phyloP scores from a whole-genome alignment of 2,329 filamentous ascomycete genomes.

The Pyrenophora seminiperda region DNA sequence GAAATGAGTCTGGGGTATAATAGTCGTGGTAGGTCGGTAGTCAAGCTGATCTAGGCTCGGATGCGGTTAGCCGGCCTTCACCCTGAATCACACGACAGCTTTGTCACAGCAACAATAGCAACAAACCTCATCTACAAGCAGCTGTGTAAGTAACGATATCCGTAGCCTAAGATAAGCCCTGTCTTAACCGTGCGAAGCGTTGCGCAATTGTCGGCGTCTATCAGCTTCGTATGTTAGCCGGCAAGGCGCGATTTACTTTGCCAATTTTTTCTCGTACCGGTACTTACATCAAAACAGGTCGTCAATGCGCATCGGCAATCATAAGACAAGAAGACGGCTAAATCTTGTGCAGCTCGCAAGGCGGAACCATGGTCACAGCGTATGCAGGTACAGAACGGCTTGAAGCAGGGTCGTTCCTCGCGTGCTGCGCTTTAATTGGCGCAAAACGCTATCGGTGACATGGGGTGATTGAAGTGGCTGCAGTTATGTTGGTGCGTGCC shows the following conservation, averaged over 20 bases:
- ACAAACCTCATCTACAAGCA: slow-evolving; percentile 9
- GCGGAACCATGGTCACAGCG: slow-evolving; percentile 23
- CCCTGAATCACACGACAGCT: slow-evolving; percentile 13
- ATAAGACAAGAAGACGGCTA: slow-evolving; percentile 22
- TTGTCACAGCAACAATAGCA: slow-evolving; percentile 20
- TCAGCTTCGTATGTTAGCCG: not conserved
- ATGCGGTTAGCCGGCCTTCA: slow-evolving; percentile 7
- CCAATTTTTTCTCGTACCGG: slow-evolving; percentile 3
- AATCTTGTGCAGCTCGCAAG: slow-evolving; percentile 24
- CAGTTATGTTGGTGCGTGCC: slow-evolving; percentile 17
- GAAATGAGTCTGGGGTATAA: slow-evolving; percentile 43
- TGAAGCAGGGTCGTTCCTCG: slow-evolving; percentile 13
- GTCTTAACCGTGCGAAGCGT: not conserved
- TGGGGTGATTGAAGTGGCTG: slow-evolving; percentile 14
- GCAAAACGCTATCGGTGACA: slow-evolving; percentile 19
- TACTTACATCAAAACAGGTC: slow-evolving; percentile 8
- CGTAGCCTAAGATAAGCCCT: not conserved
- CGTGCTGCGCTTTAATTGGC: slow-evolving; percentile 23
- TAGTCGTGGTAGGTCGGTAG: slow-evolving; percentile 10
- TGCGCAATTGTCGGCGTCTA: not conserved
- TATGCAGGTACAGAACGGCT: slow-evolving; percentile 33
- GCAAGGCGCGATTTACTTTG: slow-evolving; percentile 1
- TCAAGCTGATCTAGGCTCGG: slow-evolving; percentile 1
- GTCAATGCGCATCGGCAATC: slow-evolving; percentile 15
- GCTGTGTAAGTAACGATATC: slow-evolving; percentile 4